Conservation (phyloP, 768 basidiomycete genomes). For the Panellus pusillus region DNA sequence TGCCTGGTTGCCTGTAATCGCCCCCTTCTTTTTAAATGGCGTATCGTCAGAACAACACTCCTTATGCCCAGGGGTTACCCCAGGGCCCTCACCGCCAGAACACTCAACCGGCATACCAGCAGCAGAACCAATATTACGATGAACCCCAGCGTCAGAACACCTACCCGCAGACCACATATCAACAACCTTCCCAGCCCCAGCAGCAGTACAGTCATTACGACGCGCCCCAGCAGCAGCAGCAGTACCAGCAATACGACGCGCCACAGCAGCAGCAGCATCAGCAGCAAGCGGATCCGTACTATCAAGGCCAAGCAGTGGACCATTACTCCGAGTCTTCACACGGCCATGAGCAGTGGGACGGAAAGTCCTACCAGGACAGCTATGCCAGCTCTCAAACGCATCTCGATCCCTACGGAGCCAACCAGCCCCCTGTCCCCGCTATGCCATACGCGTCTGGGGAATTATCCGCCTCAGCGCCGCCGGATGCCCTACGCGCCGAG, state of each 20-base stretch:
- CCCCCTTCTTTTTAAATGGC: slow-evolving; percentile 42
- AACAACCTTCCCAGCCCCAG: slow-evolving; percentile 11
- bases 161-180: slow-evolving; percentile 1
- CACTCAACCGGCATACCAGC: slow-evolving; percentile 11
- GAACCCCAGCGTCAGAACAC: slow-evolving; percentile 1
- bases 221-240: slow-evolving; percentile 14
- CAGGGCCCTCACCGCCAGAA: slow-evolving; percentile 20
- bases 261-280: slow-evolving; percentile 4
- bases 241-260: slow-evolving; percentile 33
- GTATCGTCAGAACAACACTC: slow-evolving; percentile 54
- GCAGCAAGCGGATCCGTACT: too few species aligned
- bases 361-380: slow-evolving; percentile 60
- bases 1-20: slow-evolving; percentile 13
- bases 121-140: slow-evolving; percentile 9
- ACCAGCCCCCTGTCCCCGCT: slow-evolving; percentile 60
- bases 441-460: slow-evolving; percentile 45
- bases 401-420: slow-evolving; percentile 66
- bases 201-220: slow-evolving; percentile 24
- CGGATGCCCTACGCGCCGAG: slow-evolving; percentile 47
- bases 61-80: slow-evolving; percentile 41
- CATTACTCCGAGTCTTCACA: slow-evolving; percentile 33
- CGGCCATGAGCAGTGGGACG: slow-evolving; percentile 43
- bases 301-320: too few species aligned
- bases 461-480: slow-evolving; percentile 67
- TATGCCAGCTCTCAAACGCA: slow-evolving; percentile 72